phyloP scores from a whole-genome alignment of 2,329 filamentous ascomycete species.

The Arthrobotrys sphaeroides region DNA sequence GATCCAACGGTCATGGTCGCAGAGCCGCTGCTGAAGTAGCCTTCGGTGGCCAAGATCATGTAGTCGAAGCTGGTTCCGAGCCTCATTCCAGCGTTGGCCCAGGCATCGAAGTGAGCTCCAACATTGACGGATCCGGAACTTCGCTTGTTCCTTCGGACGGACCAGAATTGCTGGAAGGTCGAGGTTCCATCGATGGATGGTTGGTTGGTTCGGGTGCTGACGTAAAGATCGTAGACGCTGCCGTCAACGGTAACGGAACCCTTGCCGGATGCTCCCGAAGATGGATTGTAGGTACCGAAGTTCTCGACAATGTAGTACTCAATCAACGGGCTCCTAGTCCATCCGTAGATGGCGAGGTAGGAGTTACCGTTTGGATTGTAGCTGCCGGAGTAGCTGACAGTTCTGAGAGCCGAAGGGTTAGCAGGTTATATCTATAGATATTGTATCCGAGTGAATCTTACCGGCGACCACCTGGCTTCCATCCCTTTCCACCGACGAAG shows the following conservation, averaged over 20 bases:
- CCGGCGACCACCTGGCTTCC: slow-evolving; percentile 62
- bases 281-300: slow-evolving; percentile 61
- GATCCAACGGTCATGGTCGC: slow-evolving; percentile 64
- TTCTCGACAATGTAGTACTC: slow-evolving; percentile 63
- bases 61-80: slow-evolving; percentile 66
- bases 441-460: slow-evolving; percentile 47
- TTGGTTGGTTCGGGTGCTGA: slow-evolving; percentile 61
- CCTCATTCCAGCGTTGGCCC: slow-evolving; percentile 65
- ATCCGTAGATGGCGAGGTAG: slow-evolving; percentile 64
- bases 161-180: slow-evolving; percentile 68
- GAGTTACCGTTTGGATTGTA: slow-evolving; percentile 58
- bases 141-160: slow-evolving; percentile 65
- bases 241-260: slow-evolving; percentile 62
- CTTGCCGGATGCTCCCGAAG: slow-evolving; percentile 59
- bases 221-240: slow-evolving; percentile 62
- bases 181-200: slow-evolving; percentile 66
- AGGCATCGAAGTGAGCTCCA: slow-evolving; percentile 67
- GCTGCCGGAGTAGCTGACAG: slow-evolving; percentile 60
- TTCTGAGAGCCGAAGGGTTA: slow-evolving; percentile 18
- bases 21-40: slow-evolving; percentile 66
- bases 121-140: slow-evolving; percentile 66
- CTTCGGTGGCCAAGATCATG: slow-evolving; percentile 68
- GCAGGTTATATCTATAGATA: slow-evolving; percentile 1
- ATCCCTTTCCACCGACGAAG: slow-evolving; percentile 67
- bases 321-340: slow-evolving; percentile 61